Conservation (phyloP, 2,329 filamentous ascomycete genomes). For the Raffaelea arxii region DNA sequence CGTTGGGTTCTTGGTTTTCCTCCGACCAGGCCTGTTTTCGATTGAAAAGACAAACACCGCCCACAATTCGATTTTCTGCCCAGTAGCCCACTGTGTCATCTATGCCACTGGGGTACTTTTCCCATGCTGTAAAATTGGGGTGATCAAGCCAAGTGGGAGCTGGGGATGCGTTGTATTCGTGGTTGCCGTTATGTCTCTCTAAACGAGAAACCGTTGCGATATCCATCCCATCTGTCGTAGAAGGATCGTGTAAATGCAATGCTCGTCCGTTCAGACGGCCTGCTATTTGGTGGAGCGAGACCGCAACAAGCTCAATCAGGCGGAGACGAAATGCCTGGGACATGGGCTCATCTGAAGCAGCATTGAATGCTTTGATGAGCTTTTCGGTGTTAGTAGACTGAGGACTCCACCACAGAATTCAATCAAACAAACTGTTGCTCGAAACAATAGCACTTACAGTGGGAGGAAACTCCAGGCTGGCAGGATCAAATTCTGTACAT, state of each 20-base stretch:
- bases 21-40: not conserved
- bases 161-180: not conserved
- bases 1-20: not conserved
- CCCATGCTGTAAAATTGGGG: not conserved
- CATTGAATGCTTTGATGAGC: not conserved
- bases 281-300: not conserved
- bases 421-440: too few relatives aligned
- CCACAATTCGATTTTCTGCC: slow-evolving; percentile 19
- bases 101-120: slow-evolving; percentile 10
- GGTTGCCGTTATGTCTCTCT: not conserved
- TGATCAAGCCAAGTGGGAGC: not conserved
- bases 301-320: not conserved
- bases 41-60: slow-evolving; percentile 20
- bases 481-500: not conserved
- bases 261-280: not conserved
- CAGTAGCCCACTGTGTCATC: slow-evolving; percentile 17
- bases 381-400: too few relatives aligned
- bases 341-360: not conserved
- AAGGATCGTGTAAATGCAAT: not conserved
- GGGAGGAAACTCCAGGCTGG: not conserved
- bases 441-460: too few relatives aligned
- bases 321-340: not conserved
- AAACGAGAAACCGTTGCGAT: not conserved
- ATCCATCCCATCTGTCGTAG: not conserved
- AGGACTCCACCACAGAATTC: too few relatives aligned